phyloP scores from a whole-genome alignment of 176 grass and related monocot genomes.

The Stipa capillata region DNA sequence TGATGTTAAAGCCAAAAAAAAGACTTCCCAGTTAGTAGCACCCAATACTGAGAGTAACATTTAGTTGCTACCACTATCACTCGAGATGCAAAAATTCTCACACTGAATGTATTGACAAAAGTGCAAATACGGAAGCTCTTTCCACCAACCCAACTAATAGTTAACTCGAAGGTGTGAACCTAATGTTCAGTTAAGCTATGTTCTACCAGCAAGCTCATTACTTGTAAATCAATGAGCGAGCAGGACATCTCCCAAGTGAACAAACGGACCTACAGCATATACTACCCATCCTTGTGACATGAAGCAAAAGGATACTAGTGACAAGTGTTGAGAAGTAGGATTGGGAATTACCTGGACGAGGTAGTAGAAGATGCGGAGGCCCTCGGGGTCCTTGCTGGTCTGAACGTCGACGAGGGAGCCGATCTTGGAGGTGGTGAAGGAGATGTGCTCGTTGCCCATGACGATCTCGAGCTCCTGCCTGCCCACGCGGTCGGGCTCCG shows the following conservation, averaged over 20 bases:
- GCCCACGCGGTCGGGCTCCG: slow-evolving; percentile 66
- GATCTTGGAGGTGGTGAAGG: slow-evolving; percentile 84
- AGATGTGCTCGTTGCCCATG: slow-evolving; percentile 85
- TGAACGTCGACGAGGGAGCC: slow-evolving; percentile 82
- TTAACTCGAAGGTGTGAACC: not conserved
- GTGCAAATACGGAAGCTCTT: too few species aligned
- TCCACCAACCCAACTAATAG: too few species aligned
- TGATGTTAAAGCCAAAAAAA: too few species aligned
- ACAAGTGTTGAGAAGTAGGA: not conserved
- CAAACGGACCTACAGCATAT: too few species aligned
- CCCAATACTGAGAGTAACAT: too few species aligned
- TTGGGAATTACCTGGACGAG: slow-evolving; percentile 79
- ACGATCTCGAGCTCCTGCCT: slow-evolving; percentile 91
- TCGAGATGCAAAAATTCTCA: too few species aligned
- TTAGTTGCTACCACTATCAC: too few species aligned
- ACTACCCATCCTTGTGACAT: too few species aligned
- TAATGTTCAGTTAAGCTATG: not conserved
- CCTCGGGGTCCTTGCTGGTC: slow-evolving; percentile 73
- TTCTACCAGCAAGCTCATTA: not conserved
- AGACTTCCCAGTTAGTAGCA: too few species aligned
- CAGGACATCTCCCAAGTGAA: too few species aligned
- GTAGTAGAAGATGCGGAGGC: slow-evolving; percentile 76
- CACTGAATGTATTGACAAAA: not conserved
- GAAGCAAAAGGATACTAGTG: too few species aligned
- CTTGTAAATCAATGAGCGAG: too few species aligned